A percentile compares a stretch with the other conserved stretches of the same genome.
phyloP scores from a whole-genome alignment of 495 filamentous ascomycete genomes.

The Massariosphaeria phaeospora region DNA sequence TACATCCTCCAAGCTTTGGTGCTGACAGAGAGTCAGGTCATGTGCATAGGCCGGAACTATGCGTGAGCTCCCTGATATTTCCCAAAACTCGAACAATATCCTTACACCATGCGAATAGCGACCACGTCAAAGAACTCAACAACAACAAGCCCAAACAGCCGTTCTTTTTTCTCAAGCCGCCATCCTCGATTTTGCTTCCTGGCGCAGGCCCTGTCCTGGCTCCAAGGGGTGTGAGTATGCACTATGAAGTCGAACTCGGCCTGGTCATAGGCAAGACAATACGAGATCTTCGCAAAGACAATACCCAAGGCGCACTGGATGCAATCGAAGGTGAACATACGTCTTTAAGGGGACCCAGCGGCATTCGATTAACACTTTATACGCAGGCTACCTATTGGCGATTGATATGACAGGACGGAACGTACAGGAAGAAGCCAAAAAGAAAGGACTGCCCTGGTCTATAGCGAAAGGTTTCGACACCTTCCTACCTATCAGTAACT shows the following conservation, averaged over 20 bases:
- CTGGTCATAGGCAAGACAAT: slow-evolving; percentile 76
- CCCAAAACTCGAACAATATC: not conserved
- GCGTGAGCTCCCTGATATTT: slow-evolving; percentile 50
- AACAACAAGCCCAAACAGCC: slow-evolving; percentile 80
- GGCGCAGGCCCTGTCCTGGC: slow-evolving; percentile 74
- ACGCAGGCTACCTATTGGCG: slow-evolving; percentile 70
- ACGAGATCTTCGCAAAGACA: slow-evolving; percentile 63
- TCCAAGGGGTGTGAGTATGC: slow-evolving; percentile 73
- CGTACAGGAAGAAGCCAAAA: slow-evolving; percentile 90
- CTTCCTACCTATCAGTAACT: slow-evolving; percentile 76
- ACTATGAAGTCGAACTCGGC: slow-evolving; percentile 94
- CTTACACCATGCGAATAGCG: slow-evolving; percentile 48
- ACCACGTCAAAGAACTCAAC: slow-evolving; percentile 91
- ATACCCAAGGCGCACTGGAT: slow-evolving; percentile 52
- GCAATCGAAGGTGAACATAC: slow-evolving; percentile 53
- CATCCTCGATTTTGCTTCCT: slow-evolving; percentile 74
- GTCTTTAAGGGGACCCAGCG: too few relatives aligned
- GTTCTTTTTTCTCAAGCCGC: slow-evolving; percentile 98
- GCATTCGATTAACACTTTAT: not conserved
- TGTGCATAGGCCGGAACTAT: slow-evolving; percentile 98
- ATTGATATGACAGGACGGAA: slow-evolving; percentile 96
- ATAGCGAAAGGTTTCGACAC: slow-evolving; percentile 97
- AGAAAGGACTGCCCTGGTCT: slow-evolving; percentile 92
- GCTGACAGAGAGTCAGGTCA: slow-evolving; percentile 51
- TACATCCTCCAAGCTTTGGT: too few relatives aligned